Conservation (phyloP, 805 yeast genomes). For the Trichomonascus vanleenenianus region DNA sequence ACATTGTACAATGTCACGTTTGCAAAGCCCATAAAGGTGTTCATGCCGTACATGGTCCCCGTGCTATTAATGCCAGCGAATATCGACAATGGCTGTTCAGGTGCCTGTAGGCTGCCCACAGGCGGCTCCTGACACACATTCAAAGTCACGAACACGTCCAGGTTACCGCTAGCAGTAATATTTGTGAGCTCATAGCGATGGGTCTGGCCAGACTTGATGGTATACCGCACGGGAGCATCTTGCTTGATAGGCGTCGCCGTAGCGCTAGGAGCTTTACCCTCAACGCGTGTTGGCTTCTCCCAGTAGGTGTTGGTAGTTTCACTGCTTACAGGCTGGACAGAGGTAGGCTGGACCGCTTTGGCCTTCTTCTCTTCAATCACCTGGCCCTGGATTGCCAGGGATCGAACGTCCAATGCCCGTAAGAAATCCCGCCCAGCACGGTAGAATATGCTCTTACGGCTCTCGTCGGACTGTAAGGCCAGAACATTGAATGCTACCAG, state of each 20-base stretch:
- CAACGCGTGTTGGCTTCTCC: background rate
- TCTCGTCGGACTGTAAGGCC: too few relatives aligned
- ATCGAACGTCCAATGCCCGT: too few relatives aligned
- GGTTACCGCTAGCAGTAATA: slow-evolving; percentile 13
- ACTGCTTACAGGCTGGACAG: background rate
- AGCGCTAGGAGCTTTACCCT: slow-evolving; percentile 1
- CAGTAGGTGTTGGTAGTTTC: background rate
- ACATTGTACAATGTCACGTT: slow-evolving; percentile 17
- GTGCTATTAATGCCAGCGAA: background rate
- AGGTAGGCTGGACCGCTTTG: background rate
- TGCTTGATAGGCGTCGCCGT: slow-evolving; percentile 22
- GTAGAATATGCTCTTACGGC: too few relatives aligned
- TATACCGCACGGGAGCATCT: slow-evolving; percentile 13
- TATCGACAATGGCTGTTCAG: background rate
- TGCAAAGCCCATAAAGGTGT: slow-evolving; percentile 26
- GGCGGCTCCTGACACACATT: slow-evolving; percentile 28
- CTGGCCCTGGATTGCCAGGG: background rate
- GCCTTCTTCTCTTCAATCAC: background rate
- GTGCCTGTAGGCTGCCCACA: slow-evolving; percentile 3
- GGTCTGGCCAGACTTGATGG: slow-evolving; percentile 29
- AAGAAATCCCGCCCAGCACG: background rate
- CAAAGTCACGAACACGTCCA: slow-evolving; percentile 29
- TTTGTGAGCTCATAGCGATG: slow-evolving; percentile 20
- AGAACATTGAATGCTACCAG: too few relatives aligned
- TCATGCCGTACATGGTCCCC: background rate